Evolutionary conservation across 768 basidiomycete genomes (phyloP), one percentile per base, ranked within the genome.

Genomic region (Termitomyces sp.): DNA sequence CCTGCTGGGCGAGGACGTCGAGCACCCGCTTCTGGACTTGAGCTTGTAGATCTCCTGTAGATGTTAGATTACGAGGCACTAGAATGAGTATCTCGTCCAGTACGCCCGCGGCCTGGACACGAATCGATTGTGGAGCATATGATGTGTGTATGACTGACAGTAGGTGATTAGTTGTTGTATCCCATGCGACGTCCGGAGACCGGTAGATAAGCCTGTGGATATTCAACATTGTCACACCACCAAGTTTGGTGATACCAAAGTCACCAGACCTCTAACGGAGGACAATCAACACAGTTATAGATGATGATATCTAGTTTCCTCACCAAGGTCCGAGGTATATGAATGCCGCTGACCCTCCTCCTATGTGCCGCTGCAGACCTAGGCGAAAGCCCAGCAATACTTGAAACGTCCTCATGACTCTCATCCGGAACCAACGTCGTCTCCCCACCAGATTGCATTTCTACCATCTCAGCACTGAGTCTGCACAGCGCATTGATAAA

Each of bases 401-500:
- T 68, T 42, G 68, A 59, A 31, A 68, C 51, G 55, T 78, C 79
- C 21, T 79, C 79, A 47, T 71, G 62, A 46, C 74, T 74, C 33
- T 77, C 78, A 31, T 70, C 73, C 42, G 64, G 55, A 23, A 74
- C 60, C 37, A 68, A 63, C 53, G 64, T 26, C 59, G 66, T 66
- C 53, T 65, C 66, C 19, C 68, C 73, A 48, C 77, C 79, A 3
- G 81, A 82, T 70, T 92, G 87, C 85, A 97, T 87, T 38, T 88
- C 87, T 19, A 98, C 84, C 94, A 98, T 98, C 70, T 94, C 94
- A 10, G 83, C 78, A 65, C 93, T 96, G 26, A 98, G 73, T 64
- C 82, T 86, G 68, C 93, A 95, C 50, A 98, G 70, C 2, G 95
- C 90, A 52, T 76, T 71, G 31, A 79, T 67, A 60, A 98, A 98